Conservation (phyloP, 495 filamentous ascomycete species). For the Stereocaulon alpinum region DNA sequence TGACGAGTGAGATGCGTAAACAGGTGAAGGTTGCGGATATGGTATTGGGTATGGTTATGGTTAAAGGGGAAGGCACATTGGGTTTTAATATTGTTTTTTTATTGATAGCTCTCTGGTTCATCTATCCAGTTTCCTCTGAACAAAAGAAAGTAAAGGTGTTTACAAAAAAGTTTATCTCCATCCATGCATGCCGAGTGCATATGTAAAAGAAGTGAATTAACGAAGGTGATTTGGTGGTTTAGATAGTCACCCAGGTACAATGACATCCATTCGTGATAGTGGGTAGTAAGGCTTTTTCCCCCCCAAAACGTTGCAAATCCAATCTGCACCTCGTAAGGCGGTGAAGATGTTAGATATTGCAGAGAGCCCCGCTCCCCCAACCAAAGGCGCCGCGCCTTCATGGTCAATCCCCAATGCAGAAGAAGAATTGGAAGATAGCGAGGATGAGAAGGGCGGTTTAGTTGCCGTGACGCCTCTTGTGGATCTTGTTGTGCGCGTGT, state of each 20-base stretch:
- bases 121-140: constrained; percentile 4
- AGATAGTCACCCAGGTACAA: constrained; percentile 2
- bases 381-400: constrained; percentile 8
- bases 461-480: constrained; percentile 18
- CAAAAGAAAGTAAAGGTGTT: constrained; percentile 7
- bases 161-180: constrained; percentile 4
- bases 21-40: neutral
- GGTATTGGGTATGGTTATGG: neutral
- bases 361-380: constrained; percentile 12
- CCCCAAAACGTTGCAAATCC: neutral
- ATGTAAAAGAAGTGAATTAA: constrained; percentile 13
- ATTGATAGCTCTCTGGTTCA: neutral
- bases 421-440: neutral
- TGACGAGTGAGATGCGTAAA: neutral
- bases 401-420: neutral
- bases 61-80: neutral
- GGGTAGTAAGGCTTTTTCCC: neutral
- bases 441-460: neutral
- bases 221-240: neutral
- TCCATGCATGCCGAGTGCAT: constrained; percentile 7
- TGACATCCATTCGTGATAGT: constrained; percentile 14
- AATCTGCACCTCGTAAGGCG: constrained; percentile 6
- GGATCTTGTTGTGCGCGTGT: constrained; percentile 19
- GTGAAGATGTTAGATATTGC: neutral
- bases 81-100: constrained; percentile 8